Percentiles rank a stretch among this genome's conserved stretches.
phyloP scores from a whole-genome alignment of 306 rosid species.

The Citrullus amarus region DNA sequence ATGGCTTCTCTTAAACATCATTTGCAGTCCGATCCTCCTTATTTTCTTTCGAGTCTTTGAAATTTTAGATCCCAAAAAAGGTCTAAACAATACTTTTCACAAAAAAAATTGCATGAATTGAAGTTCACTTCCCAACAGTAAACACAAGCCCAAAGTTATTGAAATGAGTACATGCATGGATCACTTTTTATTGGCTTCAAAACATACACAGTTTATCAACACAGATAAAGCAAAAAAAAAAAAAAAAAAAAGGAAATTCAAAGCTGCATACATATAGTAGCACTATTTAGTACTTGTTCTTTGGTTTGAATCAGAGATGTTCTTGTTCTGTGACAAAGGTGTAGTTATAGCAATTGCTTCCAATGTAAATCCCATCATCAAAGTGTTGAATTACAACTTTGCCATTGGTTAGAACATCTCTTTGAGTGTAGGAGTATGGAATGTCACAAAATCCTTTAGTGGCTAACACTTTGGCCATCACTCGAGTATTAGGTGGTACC shows the following conservation, averaged over 20 bases:
- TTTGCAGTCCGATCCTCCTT: too few species aligned
- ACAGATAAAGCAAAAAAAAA: neutral
- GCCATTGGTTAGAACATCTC: neutral
- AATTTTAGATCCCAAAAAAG: too few species aligned
- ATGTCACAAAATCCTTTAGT: conserved; percentile 3
- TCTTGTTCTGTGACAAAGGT: neutral
- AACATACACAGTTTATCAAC: neutral
- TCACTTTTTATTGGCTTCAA: neutral
- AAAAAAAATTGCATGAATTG: too few species aligned
- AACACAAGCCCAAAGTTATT: neutral
- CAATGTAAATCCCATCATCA: conserved; percentile 5
- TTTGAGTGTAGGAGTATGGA: conserved; percentile 2
- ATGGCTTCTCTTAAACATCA: too few species aligned
- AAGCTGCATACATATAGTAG: neutral
- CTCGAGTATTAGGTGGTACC: neutral
- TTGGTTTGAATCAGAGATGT: neutral
- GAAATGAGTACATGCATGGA: neutral
- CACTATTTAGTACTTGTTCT: neutral
- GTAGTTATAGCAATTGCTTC: conserved; percentile 3
- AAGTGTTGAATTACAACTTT: neutral
- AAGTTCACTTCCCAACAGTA: neutral
- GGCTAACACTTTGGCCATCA: neutral
- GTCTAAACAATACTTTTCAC: neutral
- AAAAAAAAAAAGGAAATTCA: neutral
- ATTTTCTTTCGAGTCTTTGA: neutral